Conservation (phyloP, 306 rosid species). For the Fragaria nilgerrensis region DNA sequence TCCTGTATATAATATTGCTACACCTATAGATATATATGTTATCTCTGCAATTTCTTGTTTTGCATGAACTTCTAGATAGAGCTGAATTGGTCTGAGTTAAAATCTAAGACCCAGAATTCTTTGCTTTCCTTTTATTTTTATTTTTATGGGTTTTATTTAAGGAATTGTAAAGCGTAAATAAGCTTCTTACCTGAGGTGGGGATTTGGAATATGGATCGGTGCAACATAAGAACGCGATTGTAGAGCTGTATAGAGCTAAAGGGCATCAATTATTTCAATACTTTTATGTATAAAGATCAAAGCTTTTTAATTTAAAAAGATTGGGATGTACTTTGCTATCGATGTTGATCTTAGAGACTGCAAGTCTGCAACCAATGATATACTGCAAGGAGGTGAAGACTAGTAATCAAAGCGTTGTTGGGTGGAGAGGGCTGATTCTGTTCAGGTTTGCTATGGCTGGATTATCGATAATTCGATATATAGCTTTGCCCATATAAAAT, state of each 20-base stretch:
- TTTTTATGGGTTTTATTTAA: neutral
- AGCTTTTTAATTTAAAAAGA: neutral
- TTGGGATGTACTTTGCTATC: neutral
- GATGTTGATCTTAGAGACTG: neutral
- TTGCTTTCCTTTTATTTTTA: neutral
- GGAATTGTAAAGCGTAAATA: neutral
- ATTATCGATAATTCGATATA: neutral
- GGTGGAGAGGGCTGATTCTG: neutral
- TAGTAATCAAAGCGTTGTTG: neutral
- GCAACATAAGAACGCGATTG: neutral
- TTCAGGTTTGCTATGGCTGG: neutral
- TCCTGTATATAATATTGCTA: neutral
- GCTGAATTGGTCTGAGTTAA: neutral
- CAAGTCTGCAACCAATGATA: neutral
- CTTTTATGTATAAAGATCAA: neutral
- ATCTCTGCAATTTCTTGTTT: neutral
- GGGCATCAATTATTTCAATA: neutral
- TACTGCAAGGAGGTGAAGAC: neutral
- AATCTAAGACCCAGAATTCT: too few relatives aligned
- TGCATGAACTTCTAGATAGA: neutral
- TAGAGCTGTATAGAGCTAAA: neutral
- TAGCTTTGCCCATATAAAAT: neutral
- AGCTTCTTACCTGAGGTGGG: neutral
- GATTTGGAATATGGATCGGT: neutral
- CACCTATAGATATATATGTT: neutral